These are phyloP conservation scores for Eucalyptus pauciflora DNA, from an alignment of 345 rosid species.

Conservation along the genomic window DNA sequence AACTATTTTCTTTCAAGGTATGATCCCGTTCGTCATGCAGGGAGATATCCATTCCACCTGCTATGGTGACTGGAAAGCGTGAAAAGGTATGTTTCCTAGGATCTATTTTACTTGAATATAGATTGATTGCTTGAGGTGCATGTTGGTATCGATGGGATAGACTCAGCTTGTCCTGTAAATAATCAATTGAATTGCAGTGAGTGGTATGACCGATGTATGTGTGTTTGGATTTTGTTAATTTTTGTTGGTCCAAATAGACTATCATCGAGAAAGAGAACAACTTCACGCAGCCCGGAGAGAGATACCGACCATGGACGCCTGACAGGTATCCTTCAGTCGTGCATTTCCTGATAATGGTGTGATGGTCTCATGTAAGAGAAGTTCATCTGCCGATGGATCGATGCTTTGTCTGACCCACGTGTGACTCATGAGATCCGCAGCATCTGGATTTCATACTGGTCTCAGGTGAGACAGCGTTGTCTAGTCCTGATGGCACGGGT, in stretches of 20 bases:
- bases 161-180: too few relatives aligned
- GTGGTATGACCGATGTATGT: neutral
- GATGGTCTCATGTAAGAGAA: conserved; percentile 27
- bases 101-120: too few relatives aligned
- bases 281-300: conserved; percentile 61
- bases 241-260: neutral
- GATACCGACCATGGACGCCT: conserved; percentile 67
- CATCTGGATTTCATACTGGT: conserved; percentile 84
- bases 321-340: conserved; percentile 43
- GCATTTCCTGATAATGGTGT: neutral
- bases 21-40: too few relatives aligned
- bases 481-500: neutral
- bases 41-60: too few relatives aligned
- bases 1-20: too few relatives aligned
- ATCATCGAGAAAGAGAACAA: too few relatives aligned
- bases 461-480: conserved; percentile 36
- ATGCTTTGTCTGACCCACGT: conserved; percentile 62
- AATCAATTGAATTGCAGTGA: neutral
- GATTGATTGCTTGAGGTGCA: too few relatives aligned
- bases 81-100: too few relatives aligned
- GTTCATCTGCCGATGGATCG: conserved; percentile 53
- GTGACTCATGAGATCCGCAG: conserved; percentile 77
- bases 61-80: too few relatives aligned
- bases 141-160: too few relatives aligned
- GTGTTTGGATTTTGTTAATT: neutral